These are phyloP conservation scores for Suillus subalutaceus DNA, from an alignment of 768 basidiomycete genomes.

Conservation along the genomic window DNA sequence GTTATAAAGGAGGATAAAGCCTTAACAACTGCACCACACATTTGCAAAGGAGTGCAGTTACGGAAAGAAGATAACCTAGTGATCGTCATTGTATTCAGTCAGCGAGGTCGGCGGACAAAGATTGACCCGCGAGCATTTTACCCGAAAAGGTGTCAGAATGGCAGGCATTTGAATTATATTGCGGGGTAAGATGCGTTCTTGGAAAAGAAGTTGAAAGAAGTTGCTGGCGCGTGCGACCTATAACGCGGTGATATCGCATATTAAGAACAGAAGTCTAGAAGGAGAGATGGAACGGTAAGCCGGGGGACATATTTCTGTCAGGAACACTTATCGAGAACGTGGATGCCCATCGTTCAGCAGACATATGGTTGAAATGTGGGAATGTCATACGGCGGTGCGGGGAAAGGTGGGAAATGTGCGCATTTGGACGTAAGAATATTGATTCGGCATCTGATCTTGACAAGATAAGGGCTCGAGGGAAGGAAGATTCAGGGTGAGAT, in stretches of 20 bases:
- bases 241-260: constrained; percentile 21
- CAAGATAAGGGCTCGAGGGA: constrained; percentile 7
- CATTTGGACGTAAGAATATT: constrained; percentile 14
- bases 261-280: constrained; percentile 22
- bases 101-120: not conserved
- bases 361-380: constrained; percentile 15
- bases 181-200: constrained; percentile 6
- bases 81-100: not conserved
- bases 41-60: not conserved
- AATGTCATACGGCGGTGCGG: constrained; percentile 25
- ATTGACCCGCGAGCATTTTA: not conserved
- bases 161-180: constrained; percentile 7
- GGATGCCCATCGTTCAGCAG: constrained; percentile 15
- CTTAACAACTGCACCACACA: not conserved
- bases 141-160: not conserved
- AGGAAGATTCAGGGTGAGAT: constrained; percentile 8
- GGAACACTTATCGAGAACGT: constrained; percentile 10
- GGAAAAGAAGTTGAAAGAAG: constrained; percentile 4
- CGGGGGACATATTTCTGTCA: constrained; percentile 7
- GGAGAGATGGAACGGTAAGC: constrained; percentile 25
- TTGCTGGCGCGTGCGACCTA: constrained; percentile 10
- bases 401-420: constrained; percentile 24
- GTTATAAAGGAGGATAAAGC: not conserved
- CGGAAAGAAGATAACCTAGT: not conserved
- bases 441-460: constrained; percentile 15